Base-by-base conservation (phyloP, 2,329 filamentous ascomycete species). In the Talaromyces sp. region DNA sequence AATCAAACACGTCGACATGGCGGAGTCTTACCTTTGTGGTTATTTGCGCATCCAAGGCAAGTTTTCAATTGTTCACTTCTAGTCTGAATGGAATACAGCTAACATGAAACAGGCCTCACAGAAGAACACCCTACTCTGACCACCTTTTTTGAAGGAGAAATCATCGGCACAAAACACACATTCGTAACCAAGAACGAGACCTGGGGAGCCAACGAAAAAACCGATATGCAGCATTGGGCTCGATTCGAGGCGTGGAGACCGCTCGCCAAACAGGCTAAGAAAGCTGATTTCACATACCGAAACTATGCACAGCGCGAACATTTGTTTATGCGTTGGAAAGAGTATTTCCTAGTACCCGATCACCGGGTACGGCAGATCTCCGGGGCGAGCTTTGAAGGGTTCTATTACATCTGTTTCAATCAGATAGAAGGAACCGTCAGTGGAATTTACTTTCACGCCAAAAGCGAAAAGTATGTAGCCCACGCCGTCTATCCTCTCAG, bases 371-470 rank as follows among this genome's bases (percentile, higher is more conserved):
- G 90, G 67, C 96, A 91, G 11, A 97, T 99, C 67, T 91, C 88
- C 39, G 95, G 95, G 19, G 95, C 95, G 8, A 98, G 94, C 74
- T 99, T 98, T 67, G 95, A 99, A 75, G 95, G 95, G 0, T 99
- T 99, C 76, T 99, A 98, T 77, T 99, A 99, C 74, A 98, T 99
- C 70, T 97, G 93, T 81, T 98, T 98, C 82, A 97, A 98, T 77
- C 94, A 98, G 78, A 82, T 92, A 58, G 86, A 89, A 68, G 95
- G 94, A 8, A 89, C 86, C 68, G 90, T 99, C 47, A 93, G 88
- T 73, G 95, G 95, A 19, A 97, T 98, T 65, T 99, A 99, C 79
- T 99, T 97, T 77, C 95, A 99, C 80, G 91, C 92, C 13, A 97
- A 96, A 82, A 98, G 93, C 80, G 94, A 98, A 82, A 97, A 94